These are phyloP conservation scores for Circinella minor DNA, from an alignment of 371 early-diverging fungal genomes.

Conservation along the genomic window DNA sequence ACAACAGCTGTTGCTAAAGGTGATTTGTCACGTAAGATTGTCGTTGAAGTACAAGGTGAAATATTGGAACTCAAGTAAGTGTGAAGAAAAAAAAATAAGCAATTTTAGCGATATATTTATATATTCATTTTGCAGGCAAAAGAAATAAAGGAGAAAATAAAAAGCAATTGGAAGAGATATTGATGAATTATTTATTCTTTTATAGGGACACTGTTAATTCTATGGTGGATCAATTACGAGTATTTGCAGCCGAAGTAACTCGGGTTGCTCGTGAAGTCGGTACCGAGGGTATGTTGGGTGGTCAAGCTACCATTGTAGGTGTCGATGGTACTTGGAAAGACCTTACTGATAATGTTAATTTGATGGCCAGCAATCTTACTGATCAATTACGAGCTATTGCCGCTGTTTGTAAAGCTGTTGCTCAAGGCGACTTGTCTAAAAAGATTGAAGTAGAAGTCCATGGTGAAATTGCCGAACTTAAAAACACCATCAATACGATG, in stretches of 20 bases:
- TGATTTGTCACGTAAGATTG: slow-evolving; percentile 48
- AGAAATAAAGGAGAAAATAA: no score
- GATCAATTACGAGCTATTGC: slow-evolving; percentile 56
- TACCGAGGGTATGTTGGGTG: slow-evolving; percentile 34
- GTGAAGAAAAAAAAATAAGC: no score
- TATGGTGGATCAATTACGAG: slow-evolving; percentile 50
- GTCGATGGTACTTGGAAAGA: slow-evolving; percentile 24
- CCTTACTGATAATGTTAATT: slow-evolving; percentile 18
- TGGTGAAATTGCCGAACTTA: slow-evolving; percentile 38
- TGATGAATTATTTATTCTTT: slow-evolving; percentile 29
- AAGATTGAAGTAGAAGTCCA: slow-evolving; percentile 30
- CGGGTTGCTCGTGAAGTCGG: slow-evolving; percentile 40
- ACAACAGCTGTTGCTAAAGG: slow-evolving; percentile 54
- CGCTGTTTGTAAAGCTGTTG: slow-evolving; percentile 53
- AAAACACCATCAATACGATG: slow-evolving; percentile 43
- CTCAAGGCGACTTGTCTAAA: slow-evolving; percentile 45
- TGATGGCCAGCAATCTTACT: slow-evolving; percentile 57
- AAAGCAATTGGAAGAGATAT: no score
- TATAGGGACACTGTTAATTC: slow-evolving; percentile 18
- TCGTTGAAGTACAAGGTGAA: slow-evolving; percentile 49
- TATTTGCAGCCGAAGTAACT: slow-evolving; percentile 44
- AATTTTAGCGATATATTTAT: no score
- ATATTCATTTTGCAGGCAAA: no score
- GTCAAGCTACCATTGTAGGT: slow-evolving; percentile 37
- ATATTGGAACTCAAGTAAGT: slow-evolving; percentile 50